phyloP scores from a whole-genome alignment of 495 filamentous ascomycete species.

The Podospora australis region DNA sequence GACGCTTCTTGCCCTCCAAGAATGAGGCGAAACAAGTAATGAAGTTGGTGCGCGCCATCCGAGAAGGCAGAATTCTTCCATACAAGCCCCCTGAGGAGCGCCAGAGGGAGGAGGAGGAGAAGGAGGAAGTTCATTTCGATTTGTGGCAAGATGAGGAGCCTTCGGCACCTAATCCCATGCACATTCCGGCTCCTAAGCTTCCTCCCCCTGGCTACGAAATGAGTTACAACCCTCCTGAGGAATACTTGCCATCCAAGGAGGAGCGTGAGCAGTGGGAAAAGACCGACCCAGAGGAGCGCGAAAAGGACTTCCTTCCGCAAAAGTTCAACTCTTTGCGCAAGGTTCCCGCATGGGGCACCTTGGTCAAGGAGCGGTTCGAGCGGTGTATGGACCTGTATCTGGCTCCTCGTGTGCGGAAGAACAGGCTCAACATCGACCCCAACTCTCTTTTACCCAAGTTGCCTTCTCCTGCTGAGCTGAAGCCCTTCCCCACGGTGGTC shows the following conservation, averaged over 20 bases:
- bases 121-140: conserved; percentile 69
- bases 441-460: conserved; percentile 89
- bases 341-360: conserved; percentile 85
- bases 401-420: conserved; percentile 83
- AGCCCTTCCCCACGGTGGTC: conserved; percentile 86
- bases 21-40: conserved; percentile 94
- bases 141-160: conserved; percentile 89
- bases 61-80: conserved; percentile 87
- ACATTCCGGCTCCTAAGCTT: conserved; percentile 92
- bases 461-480: conserved; percentile 86
- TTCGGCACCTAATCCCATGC: conserved; percentile 81
- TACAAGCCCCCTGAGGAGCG: conserved; percentile 76
- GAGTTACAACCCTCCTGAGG: conserved; percentile 92
- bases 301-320: conserved; percentile 79
- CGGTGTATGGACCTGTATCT: conserved; percentile 92
- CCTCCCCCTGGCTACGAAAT: conserved; percentile 91
- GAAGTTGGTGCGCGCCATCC: conserved; percentile 95
- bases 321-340: conserved; percentile 77
- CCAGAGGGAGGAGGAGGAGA: conserved; percentile 60
- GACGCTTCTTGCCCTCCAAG: conserved; percentile 94
- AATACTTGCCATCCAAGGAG: conserved; percentile 78
- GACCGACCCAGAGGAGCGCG: conserved; percentile 80
- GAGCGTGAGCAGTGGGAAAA: conserved; percentile 89
- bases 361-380: conserved; percentile 94
- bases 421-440: conserved; percentile 93